phyloP scores from a whole-genome alignment of 1,284 basidiomycete genomes.

The Pterulicium gracile region DNA sequence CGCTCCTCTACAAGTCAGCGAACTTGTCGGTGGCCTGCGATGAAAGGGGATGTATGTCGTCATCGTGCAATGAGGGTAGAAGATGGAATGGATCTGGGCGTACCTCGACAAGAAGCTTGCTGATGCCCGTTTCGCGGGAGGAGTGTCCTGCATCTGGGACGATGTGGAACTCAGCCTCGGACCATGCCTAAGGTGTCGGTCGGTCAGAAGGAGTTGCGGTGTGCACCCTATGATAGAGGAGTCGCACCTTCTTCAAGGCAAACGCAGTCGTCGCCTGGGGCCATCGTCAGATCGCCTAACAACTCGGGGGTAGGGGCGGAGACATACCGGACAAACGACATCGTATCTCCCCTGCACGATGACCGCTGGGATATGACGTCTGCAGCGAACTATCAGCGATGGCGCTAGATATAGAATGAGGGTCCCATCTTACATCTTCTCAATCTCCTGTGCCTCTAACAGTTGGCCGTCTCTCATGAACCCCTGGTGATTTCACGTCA shows the following conservation, averaged over 20 bases:
- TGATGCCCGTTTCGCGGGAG: slow-evolving; percentile 67
- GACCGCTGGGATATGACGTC: slow-evolving; percentile 76
- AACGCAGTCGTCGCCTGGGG: slow-evolving; percentile 67
- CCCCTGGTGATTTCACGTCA: slow-evolving; percentile 24
- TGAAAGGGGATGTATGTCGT: too few species aligned
- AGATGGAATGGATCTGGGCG: too few species aligned
- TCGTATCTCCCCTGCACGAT: slow-evolving; percentile 86
- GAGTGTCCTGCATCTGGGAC: slow-evolving; percentile 92
- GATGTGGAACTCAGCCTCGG: slow-evolving; percentile 68
- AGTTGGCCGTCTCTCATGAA: slow-evolving; percentile 90
- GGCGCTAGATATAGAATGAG: slow-evolving; percentile 4
- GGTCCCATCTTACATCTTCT: slow-evolving; percentile 63
- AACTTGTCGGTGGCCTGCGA: slow-evolving; percentile 33
- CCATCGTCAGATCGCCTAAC: slow-evolving; percentile 1
- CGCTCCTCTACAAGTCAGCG: slow-evolving; percentile 25
- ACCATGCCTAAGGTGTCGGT: slow-evolving; percentile 45
- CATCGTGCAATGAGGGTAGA: too few species aligned
- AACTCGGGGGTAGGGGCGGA: background rate
- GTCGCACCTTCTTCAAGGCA: slow-evolving; percentile 60
- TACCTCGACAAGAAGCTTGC: slow-evolving; percentile 67
- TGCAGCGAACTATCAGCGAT: slow-evolving; percentile 18
- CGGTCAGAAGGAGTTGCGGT: background rate
- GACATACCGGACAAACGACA: slow-evolving; percentile 62
- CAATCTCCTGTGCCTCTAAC: slow-evolving; percentile 73
- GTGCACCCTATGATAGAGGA: too few species aligned